Percentiles rank a stretch among this genome's conserved stretches.
Evolutionary conservation across 108 stramenopile species (phyloP).

Genomic region (Schizochytrium sp.): DNA sequence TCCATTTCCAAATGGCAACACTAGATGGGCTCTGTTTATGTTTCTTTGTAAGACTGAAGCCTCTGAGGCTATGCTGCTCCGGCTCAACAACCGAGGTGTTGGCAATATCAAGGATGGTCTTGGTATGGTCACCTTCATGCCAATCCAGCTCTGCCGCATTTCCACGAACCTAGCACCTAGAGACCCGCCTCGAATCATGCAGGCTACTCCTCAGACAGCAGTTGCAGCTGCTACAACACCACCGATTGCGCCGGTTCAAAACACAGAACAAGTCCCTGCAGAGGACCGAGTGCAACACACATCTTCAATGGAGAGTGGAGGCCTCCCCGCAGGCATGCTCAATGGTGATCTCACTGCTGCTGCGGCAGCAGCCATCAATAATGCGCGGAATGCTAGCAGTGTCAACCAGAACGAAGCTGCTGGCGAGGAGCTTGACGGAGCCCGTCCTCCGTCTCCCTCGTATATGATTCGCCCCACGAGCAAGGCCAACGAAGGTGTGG

Average conservation of each 20-base stretch:
- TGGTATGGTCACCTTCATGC: conserved; percentile 9
- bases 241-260: neutral
- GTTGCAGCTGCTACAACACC: neutral
- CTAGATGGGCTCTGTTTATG: conserved; percentile 21
- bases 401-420: neutral
- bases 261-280: no score
- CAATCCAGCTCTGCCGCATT: conserved; percentile 41
- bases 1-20: conserved; percentile 14
- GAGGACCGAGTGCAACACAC: neutral
- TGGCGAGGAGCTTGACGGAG: neutral
- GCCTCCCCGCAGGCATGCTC: no score
- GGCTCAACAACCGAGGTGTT: conserved; percentile 40
- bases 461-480: neutral
- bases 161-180: conserved; percentile 21
- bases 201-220: neutral
- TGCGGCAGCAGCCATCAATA: neutral
- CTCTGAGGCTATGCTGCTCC: conserved; percentile 5
- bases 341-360: neutral
- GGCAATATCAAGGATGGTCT: conserved; percentile 53
- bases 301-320: neutral
- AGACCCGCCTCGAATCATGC: neutral
- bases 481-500: neutral
- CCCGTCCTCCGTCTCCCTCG: conserved; percentile 9
- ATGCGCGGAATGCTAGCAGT: neutral
- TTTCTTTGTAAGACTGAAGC: conserved; percentile 19